These are phyloP conservation scores for Grosmannia clavigera DNA, from an alignment of 2,329 filamentous ascomycete species.

Conservation along the genomic window DNA sequence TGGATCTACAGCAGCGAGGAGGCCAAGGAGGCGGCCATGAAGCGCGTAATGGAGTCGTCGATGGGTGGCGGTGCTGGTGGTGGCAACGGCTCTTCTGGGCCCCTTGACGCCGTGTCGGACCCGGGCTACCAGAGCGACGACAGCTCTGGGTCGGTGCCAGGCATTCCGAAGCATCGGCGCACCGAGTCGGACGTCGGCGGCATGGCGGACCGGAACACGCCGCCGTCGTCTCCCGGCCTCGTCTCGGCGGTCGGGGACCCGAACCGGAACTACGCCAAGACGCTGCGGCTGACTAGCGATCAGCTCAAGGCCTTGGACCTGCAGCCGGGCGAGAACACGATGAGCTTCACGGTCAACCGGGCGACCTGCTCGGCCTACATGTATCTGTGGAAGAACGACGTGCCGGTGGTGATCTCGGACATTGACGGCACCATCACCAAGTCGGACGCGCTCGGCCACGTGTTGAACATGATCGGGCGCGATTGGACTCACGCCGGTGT, in stretches of 20 bases:
- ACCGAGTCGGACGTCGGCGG: constrained; percentile 55
- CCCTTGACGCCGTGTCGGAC: constrained; percentile 76
- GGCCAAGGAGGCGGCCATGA: constrained; percentile 78
- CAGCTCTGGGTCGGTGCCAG: constrained; percentile 40
- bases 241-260: constrained; percentile 47
- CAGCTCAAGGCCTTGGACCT: constrained; percentile 80
- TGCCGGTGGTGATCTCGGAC: constrained; percentile 93
- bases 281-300: constrained; percentile 83
- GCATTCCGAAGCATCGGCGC: constrained; percentile 38
- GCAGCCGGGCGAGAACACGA: constrained; percentile 74
- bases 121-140: constrained; percentile 93
- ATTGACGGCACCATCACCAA: constrained; percentile 99
- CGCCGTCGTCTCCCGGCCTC: constrained; percentile 58
- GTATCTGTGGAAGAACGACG: constrained; percentile 86
- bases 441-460: constrained; percentile 86
- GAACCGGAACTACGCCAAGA: constrained; percentile 90
- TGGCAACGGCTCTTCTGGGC: constrained; percentile 34
- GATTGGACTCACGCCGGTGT: constrained; percentile 98
- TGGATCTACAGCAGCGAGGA: constrained; percentile 99
- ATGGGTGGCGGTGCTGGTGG: constrained; percentile 14
- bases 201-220: constrained; percentile 32
- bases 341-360: constrained; percentile 93
- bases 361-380: constrained; percentile 86
- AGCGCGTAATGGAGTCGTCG: constrained; percentile 42
- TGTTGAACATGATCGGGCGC: constrained; percentile 89